phyloP scores from a whole-genome alignment of 139 green algal genomes.

The Coelastrella sp. region DNA sequence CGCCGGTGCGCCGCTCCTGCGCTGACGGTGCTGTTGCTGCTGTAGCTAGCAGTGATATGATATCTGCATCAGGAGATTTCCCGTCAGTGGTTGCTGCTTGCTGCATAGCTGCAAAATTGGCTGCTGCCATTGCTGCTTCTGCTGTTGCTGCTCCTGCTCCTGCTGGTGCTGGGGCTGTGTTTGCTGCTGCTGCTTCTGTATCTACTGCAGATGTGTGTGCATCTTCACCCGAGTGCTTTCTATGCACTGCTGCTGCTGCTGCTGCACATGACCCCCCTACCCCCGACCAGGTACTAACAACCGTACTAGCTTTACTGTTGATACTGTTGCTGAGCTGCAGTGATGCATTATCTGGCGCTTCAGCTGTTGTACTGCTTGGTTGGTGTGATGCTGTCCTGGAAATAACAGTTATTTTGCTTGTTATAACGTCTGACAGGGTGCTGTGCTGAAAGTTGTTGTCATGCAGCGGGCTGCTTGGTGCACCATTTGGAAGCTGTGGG shows the following conservation, averaged over 20 bases:
- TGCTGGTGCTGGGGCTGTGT: background rate
- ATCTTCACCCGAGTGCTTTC: too few species aligned
- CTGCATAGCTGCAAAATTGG: too few species aligned
- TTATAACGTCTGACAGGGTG: too few species aligned
- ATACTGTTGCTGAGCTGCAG: background rate
- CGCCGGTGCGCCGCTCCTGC: too few species aligned
- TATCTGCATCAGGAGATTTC: too few species aligned
- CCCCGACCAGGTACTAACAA: background rate
- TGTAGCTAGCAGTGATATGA: too few species aligned
- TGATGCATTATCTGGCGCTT: background rate
- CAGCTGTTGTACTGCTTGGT: background rate
- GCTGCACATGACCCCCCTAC: background rate
- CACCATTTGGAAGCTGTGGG: too few species aligned
- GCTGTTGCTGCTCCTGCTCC: background rate
- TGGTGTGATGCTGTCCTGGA: background rate
- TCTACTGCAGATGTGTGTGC: too few species aligned
- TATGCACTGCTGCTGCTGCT: constrained; percentile 19
- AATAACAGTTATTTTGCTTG: background rate
- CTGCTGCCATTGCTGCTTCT: background rate
- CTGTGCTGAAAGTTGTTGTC: background rate
- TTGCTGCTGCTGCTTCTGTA: background rate
- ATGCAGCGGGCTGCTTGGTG: background rate
- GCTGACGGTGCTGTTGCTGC: background rate
- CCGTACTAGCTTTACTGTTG: background rate
- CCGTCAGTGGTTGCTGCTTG: too few species aligned